These are phyloP conservation scores for Cochliopodium minus DNA, from an alignment of 208 protist species.

Conservation along the genomic window DNA sequence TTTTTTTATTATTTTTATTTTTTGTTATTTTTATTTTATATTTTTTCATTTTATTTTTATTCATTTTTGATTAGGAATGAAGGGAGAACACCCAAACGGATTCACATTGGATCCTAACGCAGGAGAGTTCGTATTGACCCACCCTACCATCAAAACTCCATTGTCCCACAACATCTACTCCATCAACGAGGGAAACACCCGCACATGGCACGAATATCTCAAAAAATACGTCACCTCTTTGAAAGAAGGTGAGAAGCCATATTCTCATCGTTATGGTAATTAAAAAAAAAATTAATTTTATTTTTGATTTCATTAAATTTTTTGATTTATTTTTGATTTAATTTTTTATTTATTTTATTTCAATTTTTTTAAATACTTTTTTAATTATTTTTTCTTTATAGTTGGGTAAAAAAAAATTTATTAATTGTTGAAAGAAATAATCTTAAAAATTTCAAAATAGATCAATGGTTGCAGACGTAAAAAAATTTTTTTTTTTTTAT, in stretches of 20 bases:
- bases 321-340: too few species aligned
- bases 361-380: too few species aligned
- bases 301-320: too few species aligned
- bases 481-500: neutral
- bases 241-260: constrained; percentile 1
- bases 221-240: neutral
- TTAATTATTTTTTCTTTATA: too few species aligned
- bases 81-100: constrained; percentile 30
- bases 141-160: constrained; percentile 68
- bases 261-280: constrained; percentile 41
- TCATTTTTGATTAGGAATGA: neutral
- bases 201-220: neutral
- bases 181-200: constrained; percentile 80
- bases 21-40: constrained; percentile 19
- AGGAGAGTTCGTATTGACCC: constrained; percentile 88
- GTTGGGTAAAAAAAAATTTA: too few species aligned
- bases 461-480: constrained; percentile 85
- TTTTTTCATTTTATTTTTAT: neutral
- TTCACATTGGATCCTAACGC: constrained; percentile 81
- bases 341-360: too few species aligned
- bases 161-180: constrained; percentile 75
- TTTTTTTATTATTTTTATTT: too few species aligned
- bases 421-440: too few species aligned
- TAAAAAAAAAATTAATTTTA: too few species aligned
- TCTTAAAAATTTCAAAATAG: too few species aligned